phyloP scores from a whole-genome alignment of 257 asterid genomes.

The Jaltomata sinuosa region DNA sequence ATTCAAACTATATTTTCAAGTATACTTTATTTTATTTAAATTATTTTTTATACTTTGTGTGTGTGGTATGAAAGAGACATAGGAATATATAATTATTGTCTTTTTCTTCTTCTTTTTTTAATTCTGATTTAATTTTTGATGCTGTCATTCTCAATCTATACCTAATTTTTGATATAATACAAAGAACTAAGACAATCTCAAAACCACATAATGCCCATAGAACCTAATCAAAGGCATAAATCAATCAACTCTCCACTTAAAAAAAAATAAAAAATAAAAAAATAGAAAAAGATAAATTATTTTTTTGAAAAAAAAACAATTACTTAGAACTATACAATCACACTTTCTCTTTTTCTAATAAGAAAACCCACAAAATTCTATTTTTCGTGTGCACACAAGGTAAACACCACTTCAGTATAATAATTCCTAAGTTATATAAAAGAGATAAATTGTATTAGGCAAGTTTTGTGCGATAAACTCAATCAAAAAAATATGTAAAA shows the following conservation, averaged over 20 bases:
- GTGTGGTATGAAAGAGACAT: neutral
- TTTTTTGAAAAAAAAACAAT: neutral
- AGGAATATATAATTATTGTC: neutral
- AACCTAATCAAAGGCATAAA: neutral
- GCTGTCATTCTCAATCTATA: neutral
- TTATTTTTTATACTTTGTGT: neutral
- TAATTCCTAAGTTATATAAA: neutral
- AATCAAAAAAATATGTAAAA: no score
- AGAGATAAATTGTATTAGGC: neutral
- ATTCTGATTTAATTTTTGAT: neutral
- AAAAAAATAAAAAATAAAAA: neutral
- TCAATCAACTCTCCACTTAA: neutral
- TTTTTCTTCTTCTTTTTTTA: neutral
- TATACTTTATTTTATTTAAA: neutral
- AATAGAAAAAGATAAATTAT: neutral
- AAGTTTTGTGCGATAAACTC: no score
- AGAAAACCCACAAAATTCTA: no score
- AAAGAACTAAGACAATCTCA: neutral
- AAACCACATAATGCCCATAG: neutral
- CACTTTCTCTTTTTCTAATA: no score
- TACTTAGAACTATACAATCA: no score
- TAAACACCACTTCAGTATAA: neutral
- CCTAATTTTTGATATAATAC: neutral
- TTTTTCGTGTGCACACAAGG: fast-evolving
- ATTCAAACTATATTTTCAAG: neutral